phyloP scores from a whole-genome alignment of 2,329 filamentous ascomycete genomes.

The Hypoxylon sp. region DNA sequence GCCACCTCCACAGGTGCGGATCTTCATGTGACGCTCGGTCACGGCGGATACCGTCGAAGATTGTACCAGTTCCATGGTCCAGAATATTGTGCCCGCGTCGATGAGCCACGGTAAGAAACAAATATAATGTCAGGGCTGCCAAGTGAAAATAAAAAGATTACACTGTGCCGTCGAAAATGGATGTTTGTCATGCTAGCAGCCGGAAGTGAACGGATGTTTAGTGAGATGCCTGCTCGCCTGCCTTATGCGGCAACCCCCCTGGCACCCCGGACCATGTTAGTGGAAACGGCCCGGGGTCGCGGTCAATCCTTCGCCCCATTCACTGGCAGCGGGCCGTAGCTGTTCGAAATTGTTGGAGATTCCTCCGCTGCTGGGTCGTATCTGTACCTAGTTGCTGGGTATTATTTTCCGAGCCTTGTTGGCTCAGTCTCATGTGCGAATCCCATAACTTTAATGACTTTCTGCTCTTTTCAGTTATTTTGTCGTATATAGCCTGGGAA shows the following conservation, averaged over 20 bases:
- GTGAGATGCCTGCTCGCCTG: background rate
- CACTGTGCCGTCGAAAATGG: background rate
- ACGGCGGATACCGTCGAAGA: too few species aligned
- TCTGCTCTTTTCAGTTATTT: background rate
- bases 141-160: background rate
- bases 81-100: background rate
- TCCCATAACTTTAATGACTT: background rate
- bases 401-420: background rate
- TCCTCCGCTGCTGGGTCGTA: background rate
- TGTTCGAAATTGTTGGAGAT: background rate
- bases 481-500: background rate
- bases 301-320: background rate
- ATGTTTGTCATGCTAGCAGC: background rate
- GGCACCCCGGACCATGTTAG: background rate
- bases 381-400: background rate
- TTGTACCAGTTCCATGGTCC: background rate
- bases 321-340: background rate
- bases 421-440: background rate
- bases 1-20: background rate
- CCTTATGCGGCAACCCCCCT: background rate
- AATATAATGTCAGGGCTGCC: too few species aligned
- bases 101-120: background rate
- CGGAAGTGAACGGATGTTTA: conserved; percentile 1
- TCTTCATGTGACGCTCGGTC: background rate
- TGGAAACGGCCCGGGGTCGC: background rate